A percentile compares a stretch with the other conserved stretches of the same genome.
Conservation (phyloP, 768 basidiomycete species). For the Tephrocybe sp. region DNA sequence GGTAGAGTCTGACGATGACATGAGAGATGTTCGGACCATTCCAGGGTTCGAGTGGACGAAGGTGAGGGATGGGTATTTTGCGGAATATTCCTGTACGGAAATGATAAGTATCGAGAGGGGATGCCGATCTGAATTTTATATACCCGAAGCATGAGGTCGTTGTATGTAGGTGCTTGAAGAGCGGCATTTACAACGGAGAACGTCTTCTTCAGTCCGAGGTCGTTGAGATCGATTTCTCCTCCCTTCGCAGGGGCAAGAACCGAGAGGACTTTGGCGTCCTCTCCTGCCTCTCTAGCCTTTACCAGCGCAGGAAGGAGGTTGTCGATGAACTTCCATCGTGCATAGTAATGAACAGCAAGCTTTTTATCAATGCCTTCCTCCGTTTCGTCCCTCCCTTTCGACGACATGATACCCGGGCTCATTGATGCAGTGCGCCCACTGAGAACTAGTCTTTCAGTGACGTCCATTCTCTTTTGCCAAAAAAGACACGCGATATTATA, state of each 20-base stretch:
- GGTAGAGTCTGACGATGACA: constrained; percentile 24
- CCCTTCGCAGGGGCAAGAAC: constrained; percentile 38
- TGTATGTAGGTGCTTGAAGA: constrained; percentile 33
- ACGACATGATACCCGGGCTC: constrained; percentile 39
- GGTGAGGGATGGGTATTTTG: constrained; percentile 31
- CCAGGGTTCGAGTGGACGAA: constrained; percentile 42
- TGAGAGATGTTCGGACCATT: constrained; percentile 31
- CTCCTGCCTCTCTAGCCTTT: constrained; percentile 42
- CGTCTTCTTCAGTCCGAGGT: constrained; percentile 42
- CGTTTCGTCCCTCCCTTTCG: constrained; percentile 33
- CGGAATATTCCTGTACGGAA: constrained; percentile 30
- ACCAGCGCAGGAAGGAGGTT: constrained; percentile 42
- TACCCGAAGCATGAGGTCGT: constrained; percentile 23
- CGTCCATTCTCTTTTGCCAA: too few species aligned
- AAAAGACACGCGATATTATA: too few species aligned
- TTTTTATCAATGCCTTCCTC: constrained; percentile 34
- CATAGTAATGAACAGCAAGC: constrained; percentile 46
- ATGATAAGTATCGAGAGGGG: too few species aligned
- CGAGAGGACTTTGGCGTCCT: constrained; percentile 52
- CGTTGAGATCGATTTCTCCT: constrained; percentile 39
- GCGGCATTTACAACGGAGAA: constrained; percentile 31
- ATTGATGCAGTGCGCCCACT: too few species aligned
- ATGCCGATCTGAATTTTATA: too few species aligned
- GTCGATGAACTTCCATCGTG: constrained; percentile 46
- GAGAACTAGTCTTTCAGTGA: too few species aligned